Percentiles rank a stretch among this genome's conserved stretches.
Conservation (phyloP, 768 basidiomycete species). For the Hypholoma fasciculare region DNA sequence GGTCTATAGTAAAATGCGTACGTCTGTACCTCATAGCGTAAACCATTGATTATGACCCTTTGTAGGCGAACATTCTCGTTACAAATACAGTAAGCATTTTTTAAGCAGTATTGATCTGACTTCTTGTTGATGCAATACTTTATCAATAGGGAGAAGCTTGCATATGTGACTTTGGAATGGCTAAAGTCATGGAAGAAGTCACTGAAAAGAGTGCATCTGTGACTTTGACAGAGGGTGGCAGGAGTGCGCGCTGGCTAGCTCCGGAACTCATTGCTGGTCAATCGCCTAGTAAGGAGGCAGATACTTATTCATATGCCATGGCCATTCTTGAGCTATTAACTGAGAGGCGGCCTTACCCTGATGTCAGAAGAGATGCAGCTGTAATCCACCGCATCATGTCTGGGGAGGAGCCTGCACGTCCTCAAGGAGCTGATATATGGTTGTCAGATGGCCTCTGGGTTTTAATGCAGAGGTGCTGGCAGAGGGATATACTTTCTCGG, state of each 20-base stretch:
- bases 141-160: conserved; percentile 46
- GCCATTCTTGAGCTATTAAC: conserved; percentile 59
- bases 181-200: conserved; percentile 59
- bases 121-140: neutral
- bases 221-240: conserved; percentile 44
- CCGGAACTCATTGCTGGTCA: conserved; percentile 57
- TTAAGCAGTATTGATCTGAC: neutral
- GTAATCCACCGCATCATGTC: conserved; percentile 47
- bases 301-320: conserved; percentile 64
- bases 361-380: conserved; percentile 47
- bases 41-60: conserved; percentile 2
- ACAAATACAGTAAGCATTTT: conserved; percentile 38
- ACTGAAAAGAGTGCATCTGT: conserved; percentile 46
- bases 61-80: conserved; percentile 60
- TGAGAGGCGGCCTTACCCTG: conserved; percentile 48
- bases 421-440: conserved; percentile 36
- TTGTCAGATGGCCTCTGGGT: conserved; percentile 50
- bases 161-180: conserved; percentile 66
- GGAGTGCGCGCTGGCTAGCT: conserved; percentile 59
- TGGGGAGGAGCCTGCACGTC: conserved; percentile 41
- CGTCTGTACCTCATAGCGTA: conserved; percentile 21
- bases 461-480: conserved; percentile 50
- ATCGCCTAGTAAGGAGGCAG: conserved; percentile 46
- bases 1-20: conserved; percentile 57
- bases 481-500: conserved; percentile 31